Evolutionary conservation across 441 rosid genomes (phyloP).

Genomic region (Gossypium aridum): DNA sequence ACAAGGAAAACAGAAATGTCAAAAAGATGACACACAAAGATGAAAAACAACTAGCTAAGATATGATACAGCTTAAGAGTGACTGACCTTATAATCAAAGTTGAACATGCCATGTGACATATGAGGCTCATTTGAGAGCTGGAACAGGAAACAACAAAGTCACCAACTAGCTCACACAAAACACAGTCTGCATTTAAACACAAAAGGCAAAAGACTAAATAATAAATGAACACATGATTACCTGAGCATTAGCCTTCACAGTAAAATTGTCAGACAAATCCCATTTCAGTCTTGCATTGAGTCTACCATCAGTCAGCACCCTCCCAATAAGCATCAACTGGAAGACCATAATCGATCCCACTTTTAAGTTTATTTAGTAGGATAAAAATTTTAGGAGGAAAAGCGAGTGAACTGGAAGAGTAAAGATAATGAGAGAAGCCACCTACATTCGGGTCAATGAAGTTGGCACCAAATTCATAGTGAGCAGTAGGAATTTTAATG

Average conservation of each 20-base stretch:
- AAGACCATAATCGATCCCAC: slow-evolving; percentile 10
- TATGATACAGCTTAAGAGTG: background rate
- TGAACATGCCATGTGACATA: slow-evolving; percentile 79
- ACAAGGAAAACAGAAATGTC: slow-evolving; percentile 6
- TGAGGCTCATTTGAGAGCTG: slow-evolving; percentile 87
- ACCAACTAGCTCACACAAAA: background rate
- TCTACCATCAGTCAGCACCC: slow-evolving; percentile 87
- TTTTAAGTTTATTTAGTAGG: slow-evolving; percentile 4
- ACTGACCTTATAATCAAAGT: slow-evolving; percentile 88
- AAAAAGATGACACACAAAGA: background rate
- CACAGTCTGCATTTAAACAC: background rate
- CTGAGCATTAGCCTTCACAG: slow-evolving; percentile 81
- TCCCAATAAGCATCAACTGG: slow-evolving; percentile 88
- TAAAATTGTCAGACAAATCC: slow-evolving; percentile 73
- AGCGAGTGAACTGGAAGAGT: background rate
- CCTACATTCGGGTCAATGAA: slow-evolving; percentile 68
- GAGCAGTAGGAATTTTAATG: slow-evolving; percentile 77
- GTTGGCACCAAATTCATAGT: slow-evolving; percentile 91
- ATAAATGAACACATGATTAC: slow-evolving; percentile 20
- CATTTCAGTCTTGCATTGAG: slow-evolving; percentile 76
- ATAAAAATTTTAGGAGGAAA: background rate
- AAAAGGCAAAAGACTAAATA: background rate
- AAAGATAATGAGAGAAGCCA: background rate
- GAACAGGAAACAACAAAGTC: slow-evolving; percentile 11
- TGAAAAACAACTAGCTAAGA: background rate